Base-by-base conservation (phyloP, 1,284 basidiomycete genomes). In the Cryptococcus hybrid region DNA sequence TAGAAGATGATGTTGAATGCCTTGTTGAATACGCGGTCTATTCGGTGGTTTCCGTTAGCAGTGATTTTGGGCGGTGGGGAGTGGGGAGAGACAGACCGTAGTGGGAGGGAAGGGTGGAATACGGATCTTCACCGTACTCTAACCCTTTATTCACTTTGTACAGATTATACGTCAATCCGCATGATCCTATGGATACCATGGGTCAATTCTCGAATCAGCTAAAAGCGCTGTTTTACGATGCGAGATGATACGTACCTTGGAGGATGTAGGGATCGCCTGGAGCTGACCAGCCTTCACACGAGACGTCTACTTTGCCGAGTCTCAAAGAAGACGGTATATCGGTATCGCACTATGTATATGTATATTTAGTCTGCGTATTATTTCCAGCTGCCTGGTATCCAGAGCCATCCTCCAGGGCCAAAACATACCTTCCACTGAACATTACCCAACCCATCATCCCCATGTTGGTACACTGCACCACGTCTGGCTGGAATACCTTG, bases 241-340 rank as follows among this genome's bases (percentile, higher is more conserved):
- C 18, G 18, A 18, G 18, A 18, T 18, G 18, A 18, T 18, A 92
- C 81, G 48, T 54, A 89, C 90, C 90, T 81, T 91, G 90, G 56
- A 95, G 77, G 11, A 97, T 88, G 70, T 87, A 85, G 0, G 84
- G 82, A 76, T 97, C 92, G 0, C 89, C 88, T 0, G 91, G 83
- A 34, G 82, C 78, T 39, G 82, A 83, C 86, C 87, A 97, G 8
- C 93, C 92, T 79, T 97, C 93, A 68, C 93, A 97, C 18, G 85
- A 86, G 1, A 97, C 88, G 59, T 86, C 83, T 0, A 95, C 86
- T 56, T 85, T 82, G 7, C 93, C 93, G 58, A 97, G 87, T 12
- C 90, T 81, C 54, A 94, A 73, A 2, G 84, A 80, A 46, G 86
- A 84, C 2, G 92, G 92, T 7, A 97, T 80, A 71, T 97, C 92